phyloP scores from a whole-genome alignment of 768 basidiomycete genomes.

The Trametes meyenii region DNA sequence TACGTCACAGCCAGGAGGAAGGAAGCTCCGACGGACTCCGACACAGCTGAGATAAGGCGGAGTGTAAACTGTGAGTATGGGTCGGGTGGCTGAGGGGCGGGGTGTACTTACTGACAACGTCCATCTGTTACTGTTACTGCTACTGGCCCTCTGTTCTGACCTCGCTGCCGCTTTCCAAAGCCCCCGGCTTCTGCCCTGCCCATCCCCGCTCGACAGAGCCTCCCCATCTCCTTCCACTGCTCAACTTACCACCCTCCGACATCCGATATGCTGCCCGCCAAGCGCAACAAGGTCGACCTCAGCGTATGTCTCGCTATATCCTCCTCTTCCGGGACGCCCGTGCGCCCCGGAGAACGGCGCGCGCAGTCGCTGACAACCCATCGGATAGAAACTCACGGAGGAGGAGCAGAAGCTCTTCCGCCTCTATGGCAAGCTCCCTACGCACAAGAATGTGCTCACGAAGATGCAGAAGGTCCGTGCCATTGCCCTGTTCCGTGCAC shows the following conservation, averaged over 20 bases:
- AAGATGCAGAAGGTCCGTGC: slow-evolving; percentile 91
- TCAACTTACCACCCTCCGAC: slow-evolving; percentile 3
- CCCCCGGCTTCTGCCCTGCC: slow-evolving; percentile 2
- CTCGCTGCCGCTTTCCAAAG: not conserved
- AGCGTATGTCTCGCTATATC: slow-evolving; percentile 60
- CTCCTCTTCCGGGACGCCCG: slow-evolving; percentile 12
- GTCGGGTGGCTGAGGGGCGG: not conserved
- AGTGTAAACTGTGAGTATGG: not conserved
- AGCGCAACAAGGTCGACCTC: slow-evolving; percentile 93
- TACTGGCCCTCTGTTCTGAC: not conserved
- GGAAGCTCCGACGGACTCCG: slow-evolving; percentile 20
- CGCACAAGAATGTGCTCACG: slow-evolving; percentile 88
- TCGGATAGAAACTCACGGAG: slow-evolving; percentile 69
- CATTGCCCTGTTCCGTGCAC: not conserved
- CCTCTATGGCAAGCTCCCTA: slow-evolving; percentile 92
- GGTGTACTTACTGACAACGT: slow-evolving; percentile 7
- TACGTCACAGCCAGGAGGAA: slow-evolving; percentile 16
- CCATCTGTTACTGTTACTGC: slow-evolving; percentile 2
- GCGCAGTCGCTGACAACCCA: not conserved
- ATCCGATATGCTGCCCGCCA: slow-evolving; percentile 65
- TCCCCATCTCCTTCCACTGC: slow-evolving; percentile 16
- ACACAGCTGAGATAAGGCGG: not conserved
- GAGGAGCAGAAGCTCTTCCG: slow-evolving; percentile 95
- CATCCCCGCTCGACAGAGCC: slow-evolving; percentile 23
- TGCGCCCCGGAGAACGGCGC: not conserved